phyloP scores from a whole-genome alignment of 805 yeast species.

The Candida suzukii region DNA sequence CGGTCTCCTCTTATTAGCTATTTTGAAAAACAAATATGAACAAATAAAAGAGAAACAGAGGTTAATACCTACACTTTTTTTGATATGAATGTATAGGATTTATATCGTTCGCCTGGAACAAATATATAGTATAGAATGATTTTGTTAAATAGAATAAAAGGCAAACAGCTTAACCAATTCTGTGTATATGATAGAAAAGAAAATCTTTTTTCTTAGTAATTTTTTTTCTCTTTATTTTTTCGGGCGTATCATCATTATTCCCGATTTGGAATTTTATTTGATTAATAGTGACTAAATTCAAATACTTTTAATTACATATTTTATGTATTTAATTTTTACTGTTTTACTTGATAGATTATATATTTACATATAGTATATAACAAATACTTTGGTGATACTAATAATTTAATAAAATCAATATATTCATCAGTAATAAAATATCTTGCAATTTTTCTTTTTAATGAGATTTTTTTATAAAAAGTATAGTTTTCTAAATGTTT shows the following conservation, averaged over 20 bases:
- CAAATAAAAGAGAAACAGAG: neutral
- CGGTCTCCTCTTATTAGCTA: constrained; percentile 87
- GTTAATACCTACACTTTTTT: neutral
- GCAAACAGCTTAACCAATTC: too few relatives aligned
- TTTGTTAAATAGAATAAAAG: too few relatives aligned
- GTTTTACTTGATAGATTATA: neutral
- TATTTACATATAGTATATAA: neutral
- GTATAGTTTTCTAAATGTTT: neutral
- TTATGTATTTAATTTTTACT: neutral
- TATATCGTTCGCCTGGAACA: too few relatives aligned
- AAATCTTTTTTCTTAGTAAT: too few relatives aligned
- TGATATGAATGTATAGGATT: neutral
- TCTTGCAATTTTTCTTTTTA: neutral
- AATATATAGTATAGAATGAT: too few relatives aligned
- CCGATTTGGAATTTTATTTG: too few relatives aligned
- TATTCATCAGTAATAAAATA: neutral
- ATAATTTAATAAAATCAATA: neutral
- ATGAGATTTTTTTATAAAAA: neutral
- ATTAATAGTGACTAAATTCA: too few relatives aligned
- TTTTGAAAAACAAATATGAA: constrained; percentile 17
- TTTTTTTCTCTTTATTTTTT: too few relatives aligned
- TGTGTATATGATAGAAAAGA: too few relatives aligned
- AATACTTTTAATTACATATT: too few relatives aligned
- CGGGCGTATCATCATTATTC: too few relatives aligned
- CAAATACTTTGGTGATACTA: neutral